Evolutionary conservation across 306 rosid species (phyloP).

Genomic region (Rubus idaeus): DNA sequence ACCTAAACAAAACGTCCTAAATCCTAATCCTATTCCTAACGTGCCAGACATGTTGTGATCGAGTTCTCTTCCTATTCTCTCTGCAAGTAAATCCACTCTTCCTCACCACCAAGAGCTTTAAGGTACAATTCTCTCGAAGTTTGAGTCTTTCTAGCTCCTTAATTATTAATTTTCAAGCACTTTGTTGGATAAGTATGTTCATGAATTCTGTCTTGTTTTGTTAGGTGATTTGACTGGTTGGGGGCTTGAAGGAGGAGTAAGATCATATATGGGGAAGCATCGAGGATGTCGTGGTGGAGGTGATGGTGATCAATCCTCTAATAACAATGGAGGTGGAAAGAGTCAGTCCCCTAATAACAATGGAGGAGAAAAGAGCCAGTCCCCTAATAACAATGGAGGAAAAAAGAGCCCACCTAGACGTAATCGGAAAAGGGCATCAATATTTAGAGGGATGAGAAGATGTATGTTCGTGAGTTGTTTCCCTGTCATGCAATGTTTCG

Average conservation of each 20-base stretch:
- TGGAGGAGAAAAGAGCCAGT: background rate
- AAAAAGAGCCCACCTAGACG: background rate
- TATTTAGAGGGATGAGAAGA: constrained; percentile 59
- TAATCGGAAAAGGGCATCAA: constrained; percentile 19
- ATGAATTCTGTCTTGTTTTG: constrained; percentile 19
- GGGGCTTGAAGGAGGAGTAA: background rate
- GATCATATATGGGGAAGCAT: constrained; percentile 35
- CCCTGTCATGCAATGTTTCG: constrained; percentile 60
- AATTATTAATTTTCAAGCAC: background rate
- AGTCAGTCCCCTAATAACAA: background rate
- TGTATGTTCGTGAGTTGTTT: constrained; percentile 63
- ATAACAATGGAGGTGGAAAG: constrained; percentile 14
- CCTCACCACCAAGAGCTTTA: constrained; percentile 13
- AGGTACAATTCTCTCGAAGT: background rate
- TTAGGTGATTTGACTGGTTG: constrained; percentile 3
- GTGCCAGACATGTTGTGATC: too few species aligned
- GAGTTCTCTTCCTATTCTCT: too few species aligned
- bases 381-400: background rate
- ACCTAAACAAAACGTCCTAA: too few species aligned
- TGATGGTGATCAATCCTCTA: background rate
- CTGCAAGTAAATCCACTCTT: background rate
- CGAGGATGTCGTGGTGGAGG: background rate
- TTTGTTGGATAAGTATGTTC: background rate
- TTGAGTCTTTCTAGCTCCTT: background rate
- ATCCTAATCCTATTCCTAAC: too few species aligned